phyloP scores from a whole-genome alignment of 352 stramenopile species.

The Globisporangium emineosum region DNA sequence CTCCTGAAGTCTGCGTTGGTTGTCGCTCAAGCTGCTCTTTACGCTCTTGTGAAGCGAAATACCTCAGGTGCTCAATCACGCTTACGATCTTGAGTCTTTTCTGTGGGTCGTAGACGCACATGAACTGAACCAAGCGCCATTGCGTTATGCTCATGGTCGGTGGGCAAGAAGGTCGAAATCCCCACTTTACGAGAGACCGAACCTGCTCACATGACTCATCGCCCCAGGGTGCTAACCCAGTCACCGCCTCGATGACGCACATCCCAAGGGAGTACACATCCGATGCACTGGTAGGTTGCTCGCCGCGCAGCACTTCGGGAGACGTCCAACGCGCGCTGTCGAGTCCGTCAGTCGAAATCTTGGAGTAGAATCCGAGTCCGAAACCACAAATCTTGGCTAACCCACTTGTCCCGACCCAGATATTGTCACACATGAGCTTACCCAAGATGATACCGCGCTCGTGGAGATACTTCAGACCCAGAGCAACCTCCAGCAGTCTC shows the following conservation, averaged over 20 bases:
- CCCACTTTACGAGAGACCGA: slow-evolving; percentile 9
- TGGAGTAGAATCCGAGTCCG: not conserved
- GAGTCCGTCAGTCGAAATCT: not conserved
- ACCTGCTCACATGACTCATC: slow-evolving; percentile 2
- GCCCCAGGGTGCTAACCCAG: slow-evolving; percentile 1
- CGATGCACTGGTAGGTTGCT: not conserved
- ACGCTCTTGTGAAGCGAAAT: not conserved
- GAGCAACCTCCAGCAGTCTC: slow-evolving; percentile 12
- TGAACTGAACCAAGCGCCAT: slow-evolving; percentile 11
- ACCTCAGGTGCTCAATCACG: slow-evolving; percentile 7
- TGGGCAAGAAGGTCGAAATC: slow-evolving; percentile 4
- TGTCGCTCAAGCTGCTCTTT: not conserved
- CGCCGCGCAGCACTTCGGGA: slow-evolving; percentile 5
- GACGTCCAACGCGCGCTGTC: slow-evolving; percentile 4
- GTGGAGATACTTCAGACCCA: slow-evolving; percentile 38
- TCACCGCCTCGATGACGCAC: slow-evolving; percentile 12
- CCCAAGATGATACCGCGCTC: slow-evolving; percentile 12
- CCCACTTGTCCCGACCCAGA: slow-evolving; percentile 6
- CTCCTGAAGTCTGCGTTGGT: not conserved
- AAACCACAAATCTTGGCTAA: slow-evolving; percentile 9
- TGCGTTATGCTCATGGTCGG: not conserved
- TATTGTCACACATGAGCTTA: slow-evolving; percentile 3
- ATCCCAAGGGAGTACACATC: slow-evolving; percentile 11
- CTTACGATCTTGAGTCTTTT: slow-evolving; percentile 9
- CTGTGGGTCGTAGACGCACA: slow-evolving; percentile 8